These are phyloP conservation scores for Babesia sp. DNA, from an alignment of 169 alveolate species.

Conservation along the genomic window DNA sequence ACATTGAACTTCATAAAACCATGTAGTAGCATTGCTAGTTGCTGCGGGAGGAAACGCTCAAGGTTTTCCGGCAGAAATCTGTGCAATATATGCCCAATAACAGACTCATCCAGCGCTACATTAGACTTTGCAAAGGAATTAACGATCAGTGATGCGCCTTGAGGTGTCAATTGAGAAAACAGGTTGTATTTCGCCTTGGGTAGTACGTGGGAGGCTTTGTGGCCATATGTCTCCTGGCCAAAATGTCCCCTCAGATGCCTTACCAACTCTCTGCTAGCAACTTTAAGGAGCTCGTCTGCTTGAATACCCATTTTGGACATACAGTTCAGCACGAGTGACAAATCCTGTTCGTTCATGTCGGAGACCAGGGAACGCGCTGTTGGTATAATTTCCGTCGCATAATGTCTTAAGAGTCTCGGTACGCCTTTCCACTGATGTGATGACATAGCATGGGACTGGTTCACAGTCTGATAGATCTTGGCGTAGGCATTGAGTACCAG, in stretches of 20 bases:
- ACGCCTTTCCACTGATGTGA: not conserved
- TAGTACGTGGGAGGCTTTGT: not conserved
- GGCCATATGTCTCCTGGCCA: slow-evolving; percentile 2
- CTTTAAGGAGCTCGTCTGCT: slow-evolving; percentile 21
- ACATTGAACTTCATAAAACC: slow-evolving; percentile 40
- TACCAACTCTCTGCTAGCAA: slow-evolving; percentile 19
- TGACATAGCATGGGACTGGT: slow-evolving; percentile 6
- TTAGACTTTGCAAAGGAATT: slow-evolving; percentile 50
- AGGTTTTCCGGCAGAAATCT: slow-evolving; percentile 13
- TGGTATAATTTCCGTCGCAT: slow-evolving; percentile 36
- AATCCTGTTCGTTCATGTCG: slow-evolving; percentile 65
- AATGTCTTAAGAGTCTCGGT: not conserved
- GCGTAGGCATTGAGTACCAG: slow-evolving; percentile 59
- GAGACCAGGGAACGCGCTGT: slow-evolving; percentile 21
- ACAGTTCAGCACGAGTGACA: slow-evolving; percentile 58
- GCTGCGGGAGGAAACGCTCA: slow-evolving; percentile 39
- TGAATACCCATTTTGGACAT: slow-evolving; percentile 36
- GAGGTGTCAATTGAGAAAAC: slow-evolving; percentile 56
- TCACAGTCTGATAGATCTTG: slow-evolving; percentile 32
- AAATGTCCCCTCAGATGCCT: slow-evolving; percentile 25
- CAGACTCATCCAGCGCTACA: slow-evolving; percentile 19
- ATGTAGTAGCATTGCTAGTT: slow-evolving; percentile 41
- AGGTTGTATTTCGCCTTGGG: slow-evolving; percentile 25
- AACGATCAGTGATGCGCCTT: slow-evolving; percentile 51
- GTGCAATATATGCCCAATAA: slow-evolving; percentile 35